These are phyloP conservation scores for Neurospora africana DNA, from an alignment of 495 filamentous ascomycete species.

Conservation along the genomic window DNA sequence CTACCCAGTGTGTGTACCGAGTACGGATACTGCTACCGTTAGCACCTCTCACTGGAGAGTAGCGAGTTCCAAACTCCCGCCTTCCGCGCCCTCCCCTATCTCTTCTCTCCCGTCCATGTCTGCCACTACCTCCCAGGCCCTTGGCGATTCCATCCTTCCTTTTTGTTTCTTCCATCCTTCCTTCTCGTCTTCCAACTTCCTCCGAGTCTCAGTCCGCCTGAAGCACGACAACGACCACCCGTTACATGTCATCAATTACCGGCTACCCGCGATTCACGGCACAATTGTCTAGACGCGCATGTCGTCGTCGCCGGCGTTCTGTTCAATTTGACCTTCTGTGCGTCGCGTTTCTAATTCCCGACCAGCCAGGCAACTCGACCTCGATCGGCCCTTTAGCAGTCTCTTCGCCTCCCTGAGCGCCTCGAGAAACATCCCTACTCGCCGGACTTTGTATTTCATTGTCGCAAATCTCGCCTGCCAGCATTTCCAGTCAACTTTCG, in stretches of 20 bases:
- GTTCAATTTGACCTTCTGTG: neutral
- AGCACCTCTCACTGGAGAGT: neutral
- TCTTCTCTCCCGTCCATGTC: neutral
- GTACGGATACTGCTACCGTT: neutral
- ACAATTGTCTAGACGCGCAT: neutral
- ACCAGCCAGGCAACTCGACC: neutral
- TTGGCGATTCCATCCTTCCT: neutral
- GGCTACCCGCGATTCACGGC: neutral
- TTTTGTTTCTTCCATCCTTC: neutral
- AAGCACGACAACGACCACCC: neutral
- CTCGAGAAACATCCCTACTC: neutral
- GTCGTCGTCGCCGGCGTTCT: neutral
- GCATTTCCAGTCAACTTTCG: neutral
- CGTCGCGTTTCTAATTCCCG: neutral
- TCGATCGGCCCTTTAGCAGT: neutral
- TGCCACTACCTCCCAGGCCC: neutral
- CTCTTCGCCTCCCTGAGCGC: neutral
- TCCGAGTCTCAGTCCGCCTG: neutral
- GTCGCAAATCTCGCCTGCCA: neutral
- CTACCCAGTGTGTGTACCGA: neutral
- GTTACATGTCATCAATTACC: slow-evolving; percentile 1
- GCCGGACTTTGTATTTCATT: neutral
- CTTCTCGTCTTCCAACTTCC: neutral
- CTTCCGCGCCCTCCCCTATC: neutral
- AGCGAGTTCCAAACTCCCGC: neutral